Evolutionary conservation across 495 filamentous ascomycete species (phyloP), one percentile per base, ranked within the genome.

Genomic region (Aspergillus heteromorphus): DNA sequence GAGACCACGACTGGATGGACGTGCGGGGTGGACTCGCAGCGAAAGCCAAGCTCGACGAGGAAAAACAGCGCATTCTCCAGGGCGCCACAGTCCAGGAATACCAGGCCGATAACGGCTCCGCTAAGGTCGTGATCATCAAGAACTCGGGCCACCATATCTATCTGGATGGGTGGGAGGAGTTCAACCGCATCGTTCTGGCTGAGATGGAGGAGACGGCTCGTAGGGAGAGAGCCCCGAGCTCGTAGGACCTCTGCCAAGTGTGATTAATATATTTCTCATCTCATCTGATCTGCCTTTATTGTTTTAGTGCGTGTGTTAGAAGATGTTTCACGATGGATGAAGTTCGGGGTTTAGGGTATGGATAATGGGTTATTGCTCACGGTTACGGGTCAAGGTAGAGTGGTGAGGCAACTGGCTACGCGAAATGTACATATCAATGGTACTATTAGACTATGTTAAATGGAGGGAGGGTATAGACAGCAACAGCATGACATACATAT

Each of bases 1-100:
- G 93, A 51, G 91, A 96, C 62, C 83, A 91, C 62, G 93, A 98
- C 74, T 98, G 93, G 93, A 97, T 98, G 93, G 95, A 97, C 61
- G 83, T 92, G 11, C 81, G 81, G 0, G 95, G 92, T 14, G 93
- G 93, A 1, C 85, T 81, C 55, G 90, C 88, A 0, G 84, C 92
- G 0, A 81, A 87, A 62, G 79, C 89, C 70, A 93, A 89, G 73
- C 77, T 97, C 13, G 83, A 86, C 55, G 81, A 88, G 56, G 83
- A 86, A 56, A 80, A 80, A 54, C 72, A 69, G 18, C 77, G 79
- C 49, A 74, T 77, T 1, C 65, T 95, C 25, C 63, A 72, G 14
- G 65, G 79, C 45, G 83, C 79, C 11, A 87, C 79, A 1, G 78
- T 79, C 0, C 84, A 89, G 58, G 88, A 96, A 66, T 83, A 78